Base-by-base conservation (phyloP, 257 asterid genomes). In the Solanum appendiculatum region DNA sequence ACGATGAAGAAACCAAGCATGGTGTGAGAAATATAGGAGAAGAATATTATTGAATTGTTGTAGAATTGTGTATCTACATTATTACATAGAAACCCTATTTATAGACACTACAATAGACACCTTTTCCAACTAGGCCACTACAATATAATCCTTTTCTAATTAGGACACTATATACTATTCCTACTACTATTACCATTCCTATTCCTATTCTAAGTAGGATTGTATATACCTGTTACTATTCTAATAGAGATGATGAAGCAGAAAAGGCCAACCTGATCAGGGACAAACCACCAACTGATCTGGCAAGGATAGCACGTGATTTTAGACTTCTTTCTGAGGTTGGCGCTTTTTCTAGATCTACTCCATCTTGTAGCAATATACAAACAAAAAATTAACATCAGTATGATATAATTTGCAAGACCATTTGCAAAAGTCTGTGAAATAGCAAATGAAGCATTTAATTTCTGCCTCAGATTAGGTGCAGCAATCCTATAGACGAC, bases 221-320 rank as follows among this genome's bases (percentile, higher is more conserved):
- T n/a, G n/a, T n/a, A n/a, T n/a, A n/a, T n/a, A n/a, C n/a, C n/a
- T n/a, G n/a, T n/a, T n/a, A n/a, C n/a, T n/a, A n/a, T n/a, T n/a
- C n/a, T n/a, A n/a, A n/a, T n/a, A n/a, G 72, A 84, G 37, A 83
- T n/a, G 31, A 36, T 23, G 27, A 37, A 39, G 74, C n/a, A n/a
- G n/a, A 83, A 48, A 36, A 14, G 84, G 34, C 91, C 90, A 88
- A 95, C 99, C 88, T 93, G 98, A 85, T 95, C 99, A 6, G 96
- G 94, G 88, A 92, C 94, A 90, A 93, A 86, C 99, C 99, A 93
- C 94, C 96, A 74, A 78, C 94, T 58, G 91, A 95, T 68, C 99
- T 93, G 11, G 92, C 92, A 88, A 93, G 89, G 82, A 94, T 89
- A 82, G 91, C 91, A 69, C 98, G 97, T 86, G 97, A 89, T 83